Evolutionary conservation across 805 yeast species (phyloP).

Genomic region (Wickerhamiella azymoides): DNA sequence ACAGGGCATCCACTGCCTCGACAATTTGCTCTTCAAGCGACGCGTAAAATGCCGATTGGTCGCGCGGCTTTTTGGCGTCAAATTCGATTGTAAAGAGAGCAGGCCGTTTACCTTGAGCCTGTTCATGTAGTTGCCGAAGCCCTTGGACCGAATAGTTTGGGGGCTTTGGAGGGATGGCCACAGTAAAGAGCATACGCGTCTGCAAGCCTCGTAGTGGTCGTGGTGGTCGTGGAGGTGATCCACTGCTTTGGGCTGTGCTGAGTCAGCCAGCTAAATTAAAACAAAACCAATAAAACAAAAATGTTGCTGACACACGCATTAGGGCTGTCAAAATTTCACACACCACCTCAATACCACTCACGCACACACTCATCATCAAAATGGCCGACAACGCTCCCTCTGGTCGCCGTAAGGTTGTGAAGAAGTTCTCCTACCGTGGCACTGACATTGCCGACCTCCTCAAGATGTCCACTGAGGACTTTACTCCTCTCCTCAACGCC

Average conservation of each 20-base stretch:
- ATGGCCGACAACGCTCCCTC: constrained; percentile 24
- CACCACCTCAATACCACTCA: constrained; percentile 9
- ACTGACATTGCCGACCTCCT: constrained; percentile 90
- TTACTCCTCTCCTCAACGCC: constrained; percentile 91
- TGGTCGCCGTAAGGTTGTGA: constrained; percentile 64
- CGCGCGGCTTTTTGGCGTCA: neutral
- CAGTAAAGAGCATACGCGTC: neutral
- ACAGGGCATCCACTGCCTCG: neutral
- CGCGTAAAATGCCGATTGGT: neutral
- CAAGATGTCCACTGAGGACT: constrained; percentile 91
- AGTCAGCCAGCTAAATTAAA: neutral
- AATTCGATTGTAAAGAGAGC: neutral
- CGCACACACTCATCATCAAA: constrained; percentile 9
- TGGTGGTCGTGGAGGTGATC: too few relatives aligned
- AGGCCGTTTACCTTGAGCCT: neutral
- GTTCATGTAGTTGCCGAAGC: neutral
- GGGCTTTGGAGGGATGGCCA: neutral
- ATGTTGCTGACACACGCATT: neutral
- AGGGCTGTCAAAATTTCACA: neutral
- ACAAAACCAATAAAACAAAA: neutral
- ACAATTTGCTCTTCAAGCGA: neutral
- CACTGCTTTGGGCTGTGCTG: too few relatives aligned
- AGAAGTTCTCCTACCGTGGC: constrained; percentile 97
- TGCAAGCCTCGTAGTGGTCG: neutral
- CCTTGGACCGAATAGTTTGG: constrained; percentile 4